Conservation (phyloP, 495 filamentous ascomycete species). For the Aspergillus bertholletiae region DNA sequence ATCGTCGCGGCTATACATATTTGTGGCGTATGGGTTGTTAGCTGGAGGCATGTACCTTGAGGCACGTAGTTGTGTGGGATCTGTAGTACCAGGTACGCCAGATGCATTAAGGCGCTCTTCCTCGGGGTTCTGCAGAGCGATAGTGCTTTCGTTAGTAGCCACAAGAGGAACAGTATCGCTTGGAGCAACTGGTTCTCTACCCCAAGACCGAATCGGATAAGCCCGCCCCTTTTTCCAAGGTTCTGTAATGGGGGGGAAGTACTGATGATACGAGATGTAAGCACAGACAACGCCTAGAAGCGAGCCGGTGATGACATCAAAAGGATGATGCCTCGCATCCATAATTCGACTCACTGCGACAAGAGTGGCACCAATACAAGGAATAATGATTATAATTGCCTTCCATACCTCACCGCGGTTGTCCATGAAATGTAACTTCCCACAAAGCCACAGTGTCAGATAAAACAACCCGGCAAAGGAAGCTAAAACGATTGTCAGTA, state of each 20-base stretch:
- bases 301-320: conserved; percentile 80
- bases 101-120: conserved; percentile 25
- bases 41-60: conserved; percentile 9
- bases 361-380: conserved; percentile 50
- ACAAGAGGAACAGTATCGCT: conserved; percentile 4
- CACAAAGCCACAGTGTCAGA: conserved; percentile 59
- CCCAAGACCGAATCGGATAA: conserved; percentile 60
- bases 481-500: conserved; percentile 24
- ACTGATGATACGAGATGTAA: conserved; percentile 50
- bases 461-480: conserved; percentile 81
- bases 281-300: conserved; percentile 56
- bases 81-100: conserved; percentile 6
- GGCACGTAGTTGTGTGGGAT: conserved; percentile 3
- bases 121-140: conserved; percentile 31
- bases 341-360: conserved; percentile 58
- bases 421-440: conserved; percentile 55
- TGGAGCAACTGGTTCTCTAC: conserved; percentile 33
- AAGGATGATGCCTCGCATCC: conserved; percentile 85
- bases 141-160: conserved; percentile 21
- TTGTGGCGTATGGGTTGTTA: conserved; percentile 23
- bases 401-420: conserved; percentile 76
- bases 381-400: conserved; percentile 62
- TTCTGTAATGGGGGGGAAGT: conserved; percentile 54
- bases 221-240: conserved; percentile 59
- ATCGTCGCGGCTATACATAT: conserved; percentile 29